Base-by-base conservation (phyloP, 805 yeast species). In the Metschnikowia bowlesiae region DNA sequence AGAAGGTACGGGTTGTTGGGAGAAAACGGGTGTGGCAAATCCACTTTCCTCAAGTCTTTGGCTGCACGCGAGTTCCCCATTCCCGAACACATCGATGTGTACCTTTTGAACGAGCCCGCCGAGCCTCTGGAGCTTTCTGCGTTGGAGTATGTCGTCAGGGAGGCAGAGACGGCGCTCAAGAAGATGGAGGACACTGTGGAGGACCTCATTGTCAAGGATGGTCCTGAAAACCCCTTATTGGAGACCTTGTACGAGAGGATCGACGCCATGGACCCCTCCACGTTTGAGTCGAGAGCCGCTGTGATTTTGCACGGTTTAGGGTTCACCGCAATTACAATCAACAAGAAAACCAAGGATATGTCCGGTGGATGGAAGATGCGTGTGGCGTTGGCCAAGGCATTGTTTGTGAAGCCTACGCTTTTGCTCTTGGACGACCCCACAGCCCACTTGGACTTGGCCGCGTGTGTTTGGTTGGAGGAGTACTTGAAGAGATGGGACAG, bases 311-410 rank as follows among this genome's bases (percentile, higher is more conserved):
- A 88, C 59, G 99, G 99, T 91, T 82, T 94, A 70, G 99, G 99
- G 64, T 94, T 94, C 84, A 88, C 87, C 73, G 65, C 86, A 50
- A 73, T 74, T 59, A 92, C 98, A 50, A 92, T 94, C 65, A 79
- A 81, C 68, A 94, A 94, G 81, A 86, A 85, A 75, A 94, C 99
- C 64, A 91, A 89, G 74, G 98, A 94, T 68, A 94, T 94, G 99
- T 89, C 97, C 67, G 99, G 99, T 82, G 99, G 99, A 70, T 94
- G 99, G 99, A 90, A 90, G 79, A 94, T 94, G 99, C 89, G 99
- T 77, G 99, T 94, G 55, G 98, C 99, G 41, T 79, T 94, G 55
- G 96, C 97, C 53, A 94, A 94, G 75, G 99, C 99, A 31, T 80
- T 94, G 62, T 94, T 94, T 78, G 98, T 94, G 60, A 92, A 94